phyloP scores from a whole-genome alignment of 108 stramenopile species.

The Schizochytrium sp. region DNA sequence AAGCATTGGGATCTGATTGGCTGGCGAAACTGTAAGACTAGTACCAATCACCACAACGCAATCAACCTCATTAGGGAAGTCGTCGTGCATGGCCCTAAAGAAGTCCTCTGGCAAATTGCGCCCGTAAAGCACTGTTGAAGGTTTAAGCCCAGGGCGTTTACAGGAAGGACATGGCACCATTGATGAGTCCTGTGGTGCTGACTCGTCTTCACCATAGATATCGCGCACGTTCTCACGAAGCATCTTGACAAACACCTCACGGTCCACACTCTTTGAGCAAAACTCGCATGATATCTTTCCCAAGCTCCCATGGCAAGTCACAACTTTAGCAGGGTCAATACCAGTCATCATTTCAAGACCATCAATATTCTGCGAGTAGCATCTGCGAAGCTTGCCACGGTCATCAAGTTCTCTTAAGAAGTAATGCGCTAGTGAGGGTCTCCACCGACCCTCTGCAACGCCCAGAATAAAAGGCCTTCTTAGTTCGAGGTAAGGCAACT shows the following conservation, averaged over 20 bases:
- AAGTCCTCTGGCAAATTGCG: constrained; percentile 81
- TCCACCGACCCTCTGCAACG: constrained; percentile 77
- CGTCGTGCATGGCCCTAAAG: constrained; percentile 76
- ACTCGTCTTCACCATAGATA: constrained; percentile 74
- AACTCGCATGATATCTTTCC: constrained; percentile 83
- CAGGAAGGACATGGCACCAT: constrained; percentile 81
- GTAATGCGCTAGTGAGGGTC: constrained; percentile 86
- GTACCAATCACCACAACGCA: constrained; percentile 83
- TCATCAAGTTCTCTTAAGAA: constrained; percentile 84
- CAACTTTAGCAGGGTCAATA: constrained; percentile 80
- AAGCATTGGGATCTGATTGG: constrained; percentile 75
- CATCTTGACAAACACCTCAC: constrained; percentile 77
- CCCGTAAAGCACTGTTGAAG: constrained; percentile 86
- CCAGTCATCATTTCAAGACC: constrained; percentile 81
- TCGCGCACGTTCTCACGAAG: constrained; percentile 82
- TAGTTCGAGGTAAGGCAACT: constrained; percentile 85
- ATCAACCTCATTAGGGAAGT: constrained; percentile 76
- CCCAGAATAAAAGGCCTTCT: constrained; percentile 86
- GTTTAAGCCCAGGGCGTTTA: constrained; percentile 79
- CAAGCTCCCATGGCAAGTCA: constrained; percentile 88
- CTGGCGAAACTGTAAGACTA: constrained; percentile 81
- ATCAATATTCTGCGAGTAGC: constrained; percentile 88
- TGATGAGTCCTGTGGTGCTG: constrained; percentile 79
- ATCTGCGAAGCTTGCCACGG: constrained; percentile 78
- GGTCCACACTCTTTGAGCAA: constrained; percentile 76